Percentiles rank a stretch among this genome's conserved stretches.
phyloP scores from a whole-genome alignment of 1,284 basidiomycete genomes.

The Puccinia horiana region DNA sequence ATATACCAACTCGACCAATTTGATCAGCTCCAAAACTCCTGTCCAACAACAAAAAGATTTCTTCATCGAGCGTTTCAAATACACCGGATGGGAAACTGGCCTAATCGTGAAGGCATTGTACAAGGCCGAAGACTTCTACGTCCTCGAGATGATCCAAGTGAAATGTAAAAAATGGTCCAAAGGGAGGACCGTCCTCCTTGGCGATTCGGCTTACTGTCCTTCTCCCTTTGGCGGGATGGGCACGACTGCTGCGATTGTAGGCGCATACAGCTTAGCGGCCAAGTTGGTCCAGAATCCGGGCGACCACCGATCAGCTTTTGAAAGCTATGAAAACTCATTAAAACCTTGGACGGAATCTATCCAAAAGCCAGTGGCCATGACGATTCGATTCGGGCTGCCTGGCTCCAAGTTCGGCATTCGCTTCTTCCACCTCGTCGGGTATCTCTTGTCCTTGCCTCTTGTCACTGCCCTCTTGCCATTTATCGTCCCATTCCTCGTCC shows the following conservation, averaged over 20 bases:
- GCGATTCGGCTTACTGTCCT: slow-evolving; percentile 53
- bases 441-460: background rate
- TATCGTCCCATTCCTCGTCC: background rate
- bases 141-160: slow-evolving; percentile 52
- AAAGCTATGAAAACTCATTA: slow-evolving; percentile 7
- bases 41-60: slow-evolving; percentile 50
- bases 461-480: background rate
- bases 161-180: slow-evolving; percentile 51
- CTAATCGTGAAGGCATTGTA: slow-evolving; percentile 51
- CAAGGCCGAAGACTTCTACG: slow-evolving; percentile 52
- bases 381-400: background rate
- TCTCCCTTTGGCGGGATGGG: slow-evolving; percentile 54
- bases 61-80: slow-evolving; percentile 46
- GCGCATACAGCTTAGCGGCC: slow-evolving; percentile 51
- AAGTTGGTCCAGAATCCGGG: slow-evolving; percentile 48
- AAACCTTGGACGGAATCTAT: background rate
- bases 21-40: slow-evolving; percentile 7
- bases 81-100: slow-evolving; percentile 50
- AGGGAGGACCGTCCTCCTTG: slow-evolving; percentile 52
- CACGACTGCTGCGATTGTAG: slow-evolving; percentile 47
- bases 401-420: background rate
- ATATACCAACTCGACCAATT: background rate
- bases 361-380: slow-evolving; percentile 21
- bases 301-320: slow-evolving; percentile 14
- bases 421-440: background rate